These are phyloP conservation scores for Verticillium tricorpus DNA, from an alignment of 2,329 filamentous ascomycete species.

Conservation along the genomic window DNA sequence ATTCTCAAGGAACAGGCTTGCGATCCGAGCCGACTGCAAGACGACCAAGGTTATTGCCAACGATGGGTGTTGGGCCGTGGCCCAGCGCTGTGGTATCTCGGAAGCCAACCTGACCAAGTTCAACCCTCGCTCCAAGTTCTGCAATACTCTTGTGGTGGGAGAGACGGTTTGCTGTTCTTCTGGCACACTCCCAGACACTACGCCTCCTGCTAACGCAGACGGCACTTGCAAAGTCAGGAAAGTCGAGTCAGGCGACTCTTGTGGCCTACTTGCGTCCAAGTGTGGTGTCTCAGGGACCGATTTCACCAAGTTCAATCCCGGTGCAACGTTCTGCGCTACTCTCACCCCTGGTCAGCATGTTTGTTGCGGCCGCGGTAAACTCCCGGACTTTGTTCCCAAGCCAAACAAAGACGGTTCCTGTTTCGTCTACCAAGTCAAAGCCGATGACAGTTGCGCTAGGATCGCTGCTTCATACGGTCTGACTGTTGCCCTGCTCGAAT, in stretches of 20 bases:
- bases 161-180: too few relatives aligned
- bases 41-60: too few relatives aligned
- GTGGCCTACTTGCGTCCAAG: constrained; percentile 23
- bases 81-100: too few relatives aligned
- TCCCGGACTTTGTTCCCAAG: constrained; percentile 30
- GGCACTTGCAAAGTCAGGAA: constrained; percentile 5
- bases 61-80: too few relatives aligned
- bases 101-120: too few relatives aligned
- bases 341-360: constrained; percentile 26
- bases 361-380: constrained; percentile 29
- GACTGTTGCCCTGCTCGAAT: constrained; percentile 29
- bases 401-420: constrained; percentile 28
- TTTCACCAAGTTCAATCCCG: constrained; percentile 17
- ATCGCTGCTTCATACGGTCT: constrained; percentile 23
- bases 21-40: too few relatives aligned
- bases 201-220: too few relatives aligned
- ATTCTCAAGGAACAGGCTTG: too few relatives aligned
- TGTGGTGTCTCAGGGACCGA: not conserved
- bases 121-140: too few relatives aligned
- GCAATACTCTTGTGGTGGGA: too few relatives aligned
- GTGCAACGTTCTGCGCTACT: constrained; percentile 17
- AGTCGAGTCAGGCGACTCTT: constrained; percentile 30
- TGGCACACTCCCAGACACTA: too few relatives aligned
- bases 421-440: constrained; percentile 22
- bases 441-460: constrained; percentile 23